Evolutionary conservation across 495 filamentous ascomycete genomes (phyloP).

Genomic region (Penicillium parvum): DNA sequence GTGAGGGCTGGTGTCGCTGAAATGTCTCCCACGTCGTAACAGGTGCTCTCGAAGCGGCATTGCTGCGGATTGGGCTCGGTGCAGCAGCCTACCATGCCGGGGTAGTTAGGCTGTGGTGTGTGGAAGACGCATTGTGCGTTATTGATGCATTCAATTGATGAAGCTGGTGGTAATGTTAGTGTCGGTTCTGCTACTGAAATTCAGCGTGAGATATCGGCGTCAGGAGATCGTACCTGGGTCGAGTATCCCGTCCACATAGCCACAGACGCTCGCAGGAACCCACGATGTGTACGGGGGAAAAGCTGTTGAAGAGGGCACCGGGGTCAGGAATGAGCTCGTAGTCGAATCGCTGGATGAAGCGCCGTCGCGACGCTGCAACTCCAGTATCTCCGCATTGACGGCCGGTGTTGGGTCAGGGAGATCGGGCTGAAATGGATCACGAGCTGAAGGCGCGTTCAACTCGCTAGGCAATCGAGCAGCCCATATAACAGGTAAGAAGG

Average conservation of each 20-base stretch:
- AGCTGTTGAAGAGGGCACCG: background rate
- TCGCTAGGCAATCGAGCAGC: background rate
- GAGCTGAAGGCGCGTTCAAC: background rate
- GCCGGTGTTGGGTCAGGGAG: conserved; percentile 1
- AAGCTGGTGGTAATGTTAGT: background rate
- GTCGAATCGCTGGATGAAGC: background rate
- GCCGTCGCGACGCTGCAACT: background rate
- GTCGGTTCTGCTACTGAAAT: background rate
- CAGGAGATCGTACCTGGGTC: conserved; percentile 1
- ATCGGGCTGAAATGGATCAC: conserved; percentile 1
- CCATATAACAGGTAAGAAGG: background rate
- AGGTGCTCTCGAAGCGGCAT: conserved; percentile 11
- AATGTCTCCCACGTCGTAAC: conserved; percentile 8
- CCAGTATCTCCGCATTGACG: background rate
- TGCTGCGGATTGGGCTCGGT: background rate
- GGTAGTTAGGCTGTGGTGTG: conserved; percentile 7
- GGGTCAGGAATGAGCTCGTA: background rate
- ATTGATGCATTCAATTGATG: conserved; percentile 1
- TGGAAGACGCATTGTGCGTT: conserved; percentile 12
- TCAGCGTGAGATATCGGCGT: background rate
- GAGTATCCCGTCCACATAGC: conserved; percentile 6
- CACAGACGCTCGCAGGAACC: conserved; percentile 8
- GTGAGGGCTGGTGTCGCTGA: conserved; percentile 5
- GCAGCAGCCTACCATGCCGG: conserved; percentile 13
- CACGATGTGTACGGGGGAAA: background rate